Evolutionary conservation across 306 rosid species (phyloP), one percentile per base, ranked within the genome.

Genomic region (Ochetophila trinervis): DNA sequence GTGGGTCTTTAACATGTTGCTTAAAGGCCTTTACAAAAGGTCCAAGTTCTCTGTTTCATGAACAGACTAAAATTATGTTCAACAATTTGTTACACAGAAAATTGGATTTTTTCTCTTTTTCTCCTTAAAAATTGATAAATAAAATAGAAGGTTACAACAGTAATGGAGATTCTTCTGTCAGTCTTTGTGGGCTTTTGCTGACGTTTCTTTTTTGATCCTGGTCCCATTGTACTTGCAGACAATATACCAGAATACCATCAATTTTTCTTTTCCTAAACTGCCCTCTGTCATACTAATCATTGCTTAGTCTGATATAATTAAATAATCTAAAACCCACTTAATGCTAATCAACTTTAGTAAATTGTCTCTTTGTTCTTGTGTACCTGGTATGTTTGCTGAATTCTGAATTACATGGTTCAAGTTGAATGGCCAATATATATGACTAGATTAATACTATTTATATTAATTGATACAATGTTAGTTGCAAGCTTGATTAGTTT

Each of bases 131-230:
- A 54, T 4, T n/a, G 24, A 75, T 65, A 76, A 79, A 60, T 72
- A 62, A 60, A 58, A 44, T 68, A 63, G 55, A 74, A 82, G 79
- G 57, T 83, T 76, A 65, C 65, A 68, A 69, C 84, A 79, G 73
- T 75, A 65, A 74, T 80, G 85, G 68, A 79, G 88, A 78, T 77
- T 85, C 83, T 77, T 84, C 72, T 75, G 81, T 79, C 76, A 73
- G 79, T 69, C 79, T 67, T 54, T 48, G 56, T 63, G 45, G 80
- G 67, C 80, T 73, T 66, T 75, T 72, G 87, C 85, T 84, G 82
- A 87, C 85, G 87, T 66, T 79, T 40, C 12, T 15, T 84, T 73
- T 68, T 76, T 23, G 66, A 76, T 77, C 61, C 73, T 77, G 88
- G 86, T 78, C 87, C 89, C 94, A 68, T 70, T 72, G 70, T 65